Evolutionary conservation across 192 early-diverging fungal species (phyloP).

Genomic region (Geranomyces variabilis): DNA sequence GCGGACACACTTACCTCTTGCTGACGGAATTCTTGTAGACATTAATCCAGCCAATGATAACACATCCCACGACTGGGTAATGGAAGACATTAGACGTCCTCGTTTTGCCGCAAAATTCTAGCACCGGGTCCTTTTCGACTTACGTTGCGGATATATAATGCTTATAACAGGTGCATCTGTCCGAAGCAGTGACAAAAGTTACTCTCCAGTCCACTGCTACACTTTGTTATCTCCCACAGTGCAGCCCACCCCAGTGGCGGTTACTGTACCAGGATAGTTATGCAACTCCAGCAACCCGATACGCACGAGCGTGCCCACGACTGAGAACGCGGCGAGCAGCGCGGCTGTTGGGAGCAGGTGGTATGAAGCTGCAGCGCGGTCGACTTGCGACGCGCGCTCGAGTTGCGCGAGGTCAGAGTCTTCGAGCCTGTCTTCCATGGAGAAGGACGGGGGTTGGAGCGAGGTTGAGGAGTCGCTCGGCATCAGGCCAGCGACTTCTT

Average conservation of each 20-base stretch:
- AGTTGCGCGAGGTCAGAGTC: too few relatives aligned
- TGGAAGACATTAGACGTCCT: too few relatives aligned
- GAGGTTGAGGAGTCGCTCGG: too few relatives aligned
- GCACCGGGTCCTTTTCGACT: background rate
- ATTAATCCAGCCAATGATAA: conserved; percentile 37
- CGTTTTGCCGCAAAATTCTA: background rate
- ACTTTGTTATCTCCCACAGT: background rate
- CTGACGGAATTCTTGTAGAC: conserved; percentile 15
- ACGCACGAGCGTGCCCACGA: conserved; percentile 26
- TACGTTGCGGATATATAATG: conserved; percentile 34
- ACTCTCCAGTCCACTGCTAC: background rate
- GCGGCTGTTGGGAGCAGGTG: background rate
- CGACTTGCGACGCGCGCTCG: too few relatives aligned
- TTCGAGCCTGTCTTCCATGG: too few relatives aligned
- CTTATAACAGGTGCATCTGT: conserved; percentile 20
- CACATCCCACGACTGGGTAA: conserved; percentile 40
- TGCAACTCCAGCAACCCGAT: conserved; percentile 26
- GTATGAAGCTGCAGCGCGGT: background rate
- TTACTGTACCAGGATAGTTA: conserved; percentile 29
- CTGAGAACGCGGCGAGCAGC: conserved; percentile 20
- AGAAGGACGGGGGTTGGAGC: too few relatives aligned
- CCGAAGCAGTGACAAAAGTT: too few relatives aligned
- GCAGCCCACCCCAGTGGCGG: too few relatives aligned
- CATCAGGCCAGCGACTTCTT: too few relatives aligned
- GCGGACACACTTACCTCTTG: background rate